A percentile compares a stretch with the other conserved stretches of the same genome.
Conservation (phyloP, 495 filamentous ascomycete species). For the Mytilinidion resinicola region DNA sequence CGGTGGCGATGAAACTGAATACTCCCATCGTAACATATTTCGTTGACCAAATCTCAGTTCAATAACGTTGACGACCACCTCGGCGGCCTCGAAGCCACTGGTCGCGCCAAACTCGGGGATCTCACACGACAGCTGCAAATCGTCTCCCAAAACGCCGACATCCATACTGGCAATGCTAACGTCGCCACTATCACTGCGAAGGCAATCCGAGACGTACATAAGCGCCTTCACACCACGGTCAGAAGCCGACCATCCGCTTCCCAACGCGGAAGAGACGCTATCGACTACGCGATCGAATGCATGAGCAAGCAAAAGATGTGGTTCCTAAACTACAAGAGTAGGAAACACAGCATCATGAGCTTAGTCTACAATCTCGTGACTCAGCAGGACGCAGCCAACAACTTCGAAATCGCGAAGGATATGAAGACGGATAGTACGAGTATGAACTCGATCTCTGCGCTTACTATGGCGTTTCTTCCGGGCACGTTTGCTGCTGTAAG, state of each 20-base stretch:
- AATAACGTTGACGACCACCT: constrained; percentile 18
- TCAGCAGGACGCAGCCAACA: constrained; percentile 23
- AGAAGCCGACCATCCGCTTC: too few species aligned
- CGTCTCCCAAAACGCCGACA: constrained; percentile 20
- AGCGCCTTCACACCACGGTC: background rate
- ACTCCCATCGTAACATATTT: too few species aligned
- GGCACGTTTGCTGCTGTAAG: constrained; percentile 9
- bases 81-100: constrained; percentile 3
- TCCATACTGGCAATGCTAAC: constrained; percentile 9
- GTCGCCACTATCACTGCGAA: constrained; percentile 5
- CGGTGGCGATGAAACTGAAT: too few species aligned
- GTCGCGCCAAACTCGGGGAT: constrained; percentile 4
- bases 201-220: background rate
- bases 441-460: constrained; percentile 24
- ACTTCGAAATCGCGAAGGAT: constrained; percentile 13
- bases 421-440: constrained; percentile 15
- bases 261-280: constrained; percentile 2
- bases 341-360: constrained; percentile 26
- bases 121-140: constrained; percentile 23
- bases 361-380: constrained; percentile 28
- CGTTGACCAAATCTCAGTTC: too few species aligned
- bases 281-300: constrained; percentile 15
- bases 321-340: constrained; percentile 22
- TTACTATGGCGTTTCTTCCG: constrained; percentile 29
- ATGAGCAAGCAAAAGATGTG: constrained; percentile 22